Evolutionary conservation across 257 asterid species (phyloP).

Genomic region (Solanum dulcamara): DNA sequence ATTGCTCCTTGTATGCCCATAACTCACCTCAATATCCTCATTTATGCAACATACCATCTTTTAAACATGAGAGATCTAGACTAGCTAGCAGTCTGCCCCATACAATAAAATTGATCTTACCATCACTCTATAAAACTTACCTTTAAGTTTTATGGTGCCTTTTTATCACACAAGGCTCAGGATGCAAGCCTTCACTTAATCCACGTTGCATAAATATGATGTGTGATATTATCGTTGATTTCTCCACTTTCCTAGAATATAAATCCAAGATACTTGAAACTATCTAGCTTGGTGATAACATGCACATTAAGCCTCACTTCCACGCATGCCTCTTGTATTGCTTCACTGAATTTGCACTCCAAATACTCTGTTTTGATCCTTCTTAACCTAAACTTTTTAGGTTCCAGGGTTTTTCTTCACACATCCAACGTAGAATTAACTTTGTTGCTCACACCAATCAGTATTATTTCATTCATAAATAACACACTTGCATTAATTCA

Average conservation of each 20-base stretch:
- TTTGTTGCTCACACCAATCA: neutral
- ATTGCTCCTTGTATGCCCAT: too few species aligned
- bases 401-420: neutral
- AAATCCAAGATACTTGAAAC: neutral
- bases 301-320: neutral
- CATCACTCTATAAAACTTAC: neutral
- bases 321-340: neutral
- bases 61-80: too few species aligned
- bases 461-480: too few species aligned
- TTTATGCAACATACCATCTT: too few species aligned
- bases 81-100: too few species aligned
- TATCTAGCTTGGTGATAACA: too few species aligned
- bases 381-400: neutral
- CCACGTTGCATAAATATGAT: neutral
- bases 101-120: too few species aligned
- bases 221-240: neutral
- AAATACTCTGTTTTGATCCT: neutral
- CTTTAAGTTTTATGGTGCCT: neutral
- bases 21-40: too few species aligned
- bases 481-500: neutral
- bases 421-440: neutral
- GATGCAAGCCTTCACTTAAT: neutral
- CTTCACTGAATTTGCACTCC: neutral
- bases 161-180: neutral
- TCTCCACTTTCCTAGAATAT: neutral